Conservation (phyloP, 164 flowering plant genomes). For the Nymphaea colorata region DNA sequence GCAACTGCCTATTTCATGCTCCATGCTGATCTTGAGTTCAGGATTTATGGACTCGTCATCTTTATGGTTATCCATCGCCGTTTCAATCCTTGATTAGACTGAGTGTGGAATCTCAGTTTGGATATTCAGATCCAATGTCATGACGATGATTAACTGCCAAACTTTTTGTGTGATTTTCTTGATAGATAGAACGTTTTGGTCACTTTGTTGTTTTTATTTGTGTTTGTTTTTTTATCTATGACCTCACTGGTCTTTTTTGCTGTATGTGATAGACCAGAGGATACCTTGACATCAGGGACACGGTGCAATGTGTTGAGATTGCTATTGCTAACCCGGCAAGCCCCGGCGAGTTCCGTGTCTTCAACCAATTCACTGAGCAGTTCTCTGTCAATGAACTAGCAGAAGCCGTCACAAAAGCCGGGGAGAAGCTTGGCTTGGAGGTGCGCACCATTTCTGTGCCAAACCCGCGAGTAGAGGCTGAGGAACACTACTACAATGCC, state of each 20-base stretch:
- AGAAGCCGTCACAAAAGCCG: slow-evolving; percentile 72
- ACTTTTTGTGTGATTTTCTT: too few relatives aligned
- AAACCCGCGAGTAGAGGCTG: slow-evolving; percentile 94
- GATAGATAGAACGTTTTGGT: too few relatives aligned
- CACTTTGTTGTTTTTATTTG: background rate
- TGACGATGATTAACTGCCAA: too few relatives aligned
- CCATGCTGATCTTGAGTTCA: too few relatives aligned
- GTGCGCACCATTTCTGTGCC: slow-evolving; percentile 71
- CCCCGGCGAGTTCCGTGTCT: slow-evolving; percentile 83
- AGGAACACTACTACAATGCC: slow-evolving; percentile 94
- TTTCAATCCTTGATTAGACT: too few relatives aligned
- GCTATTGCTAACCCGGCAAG: slow-evolving; percentile 88
- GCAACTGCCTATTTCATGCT: background rate
- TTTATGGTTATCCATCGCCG: too few relatives aligned
- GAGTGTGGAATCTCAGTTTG: too few relatives aligned
- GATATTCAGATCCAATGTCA: too few relatives aligned
- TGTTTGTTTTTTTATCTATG: background rate
- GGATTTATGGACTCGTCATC: too few relatives aligned
- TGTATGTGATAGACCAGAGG: slow-evolving; percentile 62
- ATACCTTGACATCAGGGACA: slow-evolving; percentile 92
- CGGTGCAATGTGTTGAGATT: slow-evolving; percentile 92
- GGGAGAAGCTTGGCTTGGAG: slow-evolving; percentile 73
- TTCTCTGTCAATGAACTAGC: slow-evolving; percentile 93
- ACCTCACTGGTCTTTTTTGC: background rate
- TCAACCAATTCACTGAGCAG: slow-evolving; percentile 96